Percentiles rank a stretch among this genome's conserved stretches.
Evolutionary conservation across 2,329 filamentous ascomycete species (phyloP).

Genomic region (Parafenestella ontariensis): DNA sequence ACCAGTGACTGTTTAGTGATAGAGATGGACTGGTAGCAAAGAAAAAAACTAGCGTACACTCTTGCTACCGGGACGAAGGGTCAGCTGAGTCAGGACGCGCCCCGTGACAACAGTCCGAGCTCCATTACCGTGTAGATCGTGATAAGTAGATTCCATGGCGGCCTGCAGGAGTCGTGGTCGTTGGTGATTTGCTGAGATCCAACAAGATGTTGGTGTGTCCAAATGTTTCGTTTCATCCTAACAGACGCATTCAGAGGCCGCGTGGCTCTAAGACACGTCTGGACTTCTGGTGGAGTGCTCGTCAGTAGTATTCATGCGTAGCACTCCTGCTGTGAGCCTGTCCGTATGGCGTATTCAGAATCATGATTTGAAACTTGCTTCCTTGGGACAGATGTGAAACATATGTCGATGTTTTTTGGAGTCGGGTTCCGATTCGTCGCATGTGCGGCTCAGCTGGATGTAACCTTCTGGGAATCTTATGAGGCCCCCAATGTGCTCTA

Average conservation of each 20-base stretch:
- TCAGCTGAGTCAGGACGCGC: slow-evolving; percentile 1
- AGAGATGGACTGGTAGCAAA: neutral
- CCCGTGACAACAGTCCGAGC: neutral
- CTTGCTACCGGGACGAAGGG: neutral
- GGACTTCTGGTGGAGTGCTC: neutral
- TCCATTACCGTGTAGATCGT: neutral
- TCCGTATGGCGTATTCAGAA: too few relatives aligned
- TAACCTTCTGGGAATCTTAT: slow-evolving; percentile 4
- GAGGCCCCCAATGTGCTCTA: neutral
- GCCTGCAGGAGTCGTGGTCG: neutral
- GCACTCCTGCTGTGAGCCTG: too few relatives aligned
- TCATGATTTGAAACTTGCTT: neutral
- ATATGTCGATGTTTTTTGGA: neutral
- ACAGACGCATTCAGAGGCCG: neutral
- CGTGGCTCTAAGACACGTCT: neutral
- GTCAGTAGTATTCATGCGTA: neutral
- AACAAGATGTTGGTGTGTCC: neutral
- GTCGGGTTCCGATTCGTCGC: neutral
- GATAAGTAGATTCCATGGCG: too few relatives aligned
- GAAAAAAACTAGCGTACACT: neutral
- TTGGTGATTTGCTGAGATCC: neutral
- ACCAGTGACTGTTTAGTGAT: neutral
- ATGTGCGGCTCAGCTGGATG: slow-evolving; percentile 5
- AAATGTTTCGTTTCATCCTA: neutral
- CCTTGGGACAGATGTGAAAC: neutral